These are phyloP conservation scores for Eucalyptus tenuipes DNA, from an alignment of 345 rosid genomes.

Conservation along the genomic window DNA sequence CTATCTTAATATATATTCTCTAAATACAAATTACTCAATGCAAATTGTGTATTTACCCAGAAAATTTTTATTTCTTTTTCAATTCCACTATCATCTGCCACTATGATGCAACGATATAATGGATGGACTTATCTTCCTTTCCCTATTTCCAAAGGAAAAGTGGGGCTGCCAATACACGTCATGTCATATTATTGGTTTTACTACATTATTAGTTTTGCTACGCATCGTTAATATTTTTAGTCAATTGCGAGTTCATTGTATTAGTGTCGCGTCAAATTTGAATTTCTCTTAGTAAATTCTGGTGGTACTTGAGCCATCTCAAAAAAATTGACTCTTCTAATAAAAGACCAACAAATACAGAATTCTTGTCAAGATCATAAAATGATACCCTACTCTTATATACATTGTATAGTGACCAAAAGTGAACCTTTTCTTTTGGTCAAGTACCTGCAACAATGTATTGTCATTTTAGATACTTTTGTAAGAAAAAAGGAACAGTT, in stretches of 20 bases:
- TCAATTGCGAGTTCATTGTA: rapidly evolving
- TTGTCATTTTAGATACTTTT: neutral
- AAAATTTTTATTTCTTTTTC: neutral
- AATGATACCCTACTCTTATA: neutral
- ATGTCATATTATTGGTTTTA: neutral
- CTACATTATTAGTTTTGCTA: neutral
- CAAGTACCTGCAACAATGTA: neutral
- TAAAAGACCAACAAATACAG: neutral
- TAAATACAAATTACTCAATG: neutral
- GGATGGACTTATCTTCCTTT: neutral
- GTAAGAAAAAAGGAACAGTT: neutral
- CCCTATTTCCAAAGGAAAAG: neutral
- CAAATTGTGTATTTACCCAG: neutral
- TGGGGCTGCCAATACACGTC: neutral
- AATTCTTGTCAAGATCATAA: neutral
- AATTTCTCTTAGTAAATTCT: neutral
- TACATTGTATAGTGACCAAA: neutral
- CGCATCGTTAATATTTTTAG: neutral
- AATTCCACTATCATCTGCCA: neutral
- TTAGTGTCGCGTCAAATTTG: neutral
- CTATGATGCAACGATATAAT: neutral
- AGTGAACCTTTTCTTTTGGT: neutral
- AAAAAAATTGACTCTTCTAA: neutral
- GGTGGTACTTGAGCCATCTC: neutral
- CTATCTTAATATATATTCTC: neutral